A percentile compares a stretch with the other conserved stretches of the same genome.
These are phyloP conservation scores for Babesia divergens DNA, from an alignment of 169 alveolate genomes.

Conservation along the genomic window DNA sequence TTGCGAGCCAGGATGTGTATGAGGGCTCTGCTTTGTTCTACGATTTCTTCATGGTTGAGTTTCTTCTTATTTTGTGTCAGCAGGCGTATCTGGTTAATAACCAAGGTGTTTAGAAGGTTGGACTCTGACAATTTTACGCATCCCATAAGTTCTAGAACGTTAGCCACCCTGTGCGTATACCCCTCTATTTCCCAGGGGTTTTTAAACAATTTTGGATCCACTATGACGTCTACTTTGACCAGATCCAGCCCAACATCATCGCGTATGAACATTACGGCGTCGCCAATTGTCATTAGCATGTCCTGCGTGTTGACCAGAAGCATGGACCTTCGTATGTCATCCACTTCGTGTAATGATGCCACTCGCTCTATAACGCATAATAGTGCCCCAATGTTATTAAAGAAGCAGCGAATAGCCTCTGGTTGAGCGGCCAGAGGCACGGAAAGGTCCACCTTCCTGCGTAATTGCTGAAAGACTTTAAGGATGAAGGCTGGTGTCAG, in stretches of 20 bases:
- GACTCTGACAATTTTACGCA: background rate
- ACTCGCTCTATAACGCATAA: conserved; percentile 1
- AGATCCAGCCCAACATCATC: background rate
- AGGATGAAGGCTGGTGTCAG: background rate
- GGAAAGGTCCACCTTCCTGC: background rate
- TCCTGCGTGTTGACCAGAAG: background rate
- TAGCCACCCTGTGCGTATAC: conserved; percentile 1
- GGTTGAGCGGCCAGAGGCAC: background rate
- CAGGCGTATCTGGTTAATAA: background rate
- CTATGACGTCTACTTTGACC: background rate
- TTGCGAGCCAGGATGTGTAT: background rate
- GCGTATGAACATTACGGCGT: background rate
- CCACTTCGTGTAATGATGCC: background rate
- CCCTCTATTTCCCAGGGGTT: conserved; percentile 3
- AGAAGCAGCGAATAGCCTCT: background rate
- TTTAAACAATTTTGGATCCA: background rate
- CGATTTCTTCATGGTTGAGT: background rate
- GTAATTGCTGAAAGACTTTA: background rate
- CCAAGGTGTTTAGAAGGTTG: background rate
- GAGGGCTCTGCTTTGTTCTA: background rate
- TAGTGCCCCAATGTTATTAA: background rate
- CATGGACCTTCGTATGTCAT: background rate
- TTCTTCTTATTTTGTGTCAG: background rate
- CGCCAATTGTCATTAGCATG: background rate
- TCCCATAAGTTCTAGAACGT: background rate